phyloP scores from a whole-genome alignment of 73 alveolate genomes.

The Tetrahymena malaccensis region DNA sequence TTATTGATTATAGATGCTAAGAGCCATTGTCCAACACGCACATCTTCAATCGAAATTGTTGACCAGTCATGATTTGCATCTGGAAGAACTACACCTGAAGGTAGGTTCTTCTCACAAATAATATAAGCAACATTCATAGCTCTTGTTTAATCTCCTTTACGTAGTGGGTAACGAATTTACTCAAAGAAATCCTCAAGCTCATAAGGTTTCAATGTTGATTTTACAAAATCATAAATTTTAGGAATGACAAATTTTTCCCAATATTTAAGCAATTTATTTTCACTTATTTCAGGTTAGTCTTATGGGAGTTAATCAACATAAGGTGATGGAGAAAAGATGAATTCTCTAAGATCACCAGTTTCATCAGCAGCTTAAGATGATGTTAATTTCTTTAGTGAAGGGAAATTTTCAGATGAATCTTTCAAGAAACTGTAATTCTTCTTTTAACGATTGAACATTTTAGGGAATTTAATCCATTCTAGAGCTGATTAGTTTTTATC shows the following conservation, averaged over 20 bases:
- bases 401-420: background rate
- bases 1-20: slow-evolving; percentile 52
- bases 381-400: background rate
- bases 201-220: slow-evolving; percentile 57
- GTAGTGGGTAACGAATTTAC: slow-evolving; percentile 58
- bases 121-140: slow-evolving; percentile 73
- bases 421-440: background rate
- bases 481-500: background rate
- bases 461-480: slow-evolving; percentile 5
- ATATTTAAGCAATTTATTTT: slow-evolving; percentile 62
- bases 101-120: slow-evolving; percentile 74
- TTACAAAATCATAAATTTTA: slow-evolving; percentile 70
- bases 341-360: background rate
- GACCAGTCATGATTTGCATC: slow-evolving; percentile 84
- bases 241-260: slow-evolving; percentile 86
- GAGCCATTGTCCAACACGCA: slow-evolving; percentile 62
- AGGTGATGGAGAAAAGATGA: slow-evolving; percentile 7
- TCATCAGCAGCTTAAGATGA: background rate
- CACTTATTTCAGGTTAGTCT: slow-evolving; percentile 44
- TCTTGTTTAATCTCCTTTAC: slow-evolving; percentile 58
- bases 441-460: background rate
- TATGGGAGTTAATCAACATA: slow-evolving; percentile 38
- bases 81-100: slow-evolving; percentile 78
- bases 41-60: slow-evolving; percentile 71
- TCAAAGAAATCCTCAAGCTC: slow-evolving; percentile 81